phyloP scores from a whole-genome alignment of 345 rosid genomes.

The Populus ilicifolia region DNA sequence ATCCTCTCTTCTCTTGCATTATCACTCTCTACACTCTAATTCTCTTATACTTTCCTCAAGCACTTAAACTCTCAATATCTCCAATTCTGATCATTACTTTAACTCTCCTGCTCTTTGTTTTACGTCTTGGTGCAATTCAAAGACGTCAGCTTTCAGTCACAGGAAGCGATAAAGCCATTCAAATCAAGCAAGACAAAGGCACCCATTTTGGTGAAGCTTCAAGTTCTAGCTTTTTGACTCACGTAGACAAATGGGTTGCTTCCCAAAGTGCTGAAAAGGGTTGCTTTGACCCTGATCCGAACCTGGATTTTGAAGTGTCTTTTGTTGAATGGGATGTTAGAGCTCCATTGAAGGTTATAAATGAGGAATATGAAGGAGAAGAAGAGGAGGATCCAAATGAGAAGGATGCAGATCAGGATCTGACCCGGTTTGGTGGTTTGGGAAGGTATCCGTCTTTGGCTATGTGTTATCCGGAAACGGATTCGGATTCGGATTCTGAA shows the following conservation, averaged over 20 bases:
- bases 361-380: slow-evolving; percentile 59
- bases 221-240: neutral
- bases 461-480: slow-evolving; percentile 60
- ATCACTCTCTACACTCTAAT: slow-evolving; percentile 43
- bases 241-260: slow-evolving; percentile 19
- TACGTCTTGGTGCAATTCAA: slow-evolving; percentile 46
- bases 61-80: slow-evolving; percentile 35
- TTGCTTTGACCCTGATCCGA: neutral
- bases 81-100: slow-evolving; percentile 52
- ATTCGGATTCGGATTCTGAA: slow-evolving; percentile 44
- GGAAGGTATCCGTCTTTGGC: slow-evolving; percentile 52
- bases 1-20: slow-evolving; percentile 61
- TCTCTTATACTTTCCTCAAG: slow-evolving; percentile 52
- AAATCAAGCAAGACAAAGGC: neutral
- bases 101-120: slow-evolving; percentile 42
- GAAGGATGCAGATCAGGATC: slow-evolving; percentile 3
- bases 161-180: neutral
- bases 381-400: slow-evolving; percentile 23
- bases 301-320: slow-evolving; percentile 22
- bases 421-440: slow-evolving; percentile 13
- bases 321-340: slow-evolving; percentile 75
- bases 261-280: slow-evolving; percentile 11
- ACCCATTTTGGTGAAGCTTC: neutral
- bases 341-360: slow-evolving; percentile 78
- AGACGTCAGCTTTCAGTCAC: slow-evolving; percentile 9